A percentile compares a stretch with the other conserved stretches of the same genome.
phyloP scores from a whole-genome alignment of 73 alveolate genomes.

The Paramecium primaurelia region DNA sequence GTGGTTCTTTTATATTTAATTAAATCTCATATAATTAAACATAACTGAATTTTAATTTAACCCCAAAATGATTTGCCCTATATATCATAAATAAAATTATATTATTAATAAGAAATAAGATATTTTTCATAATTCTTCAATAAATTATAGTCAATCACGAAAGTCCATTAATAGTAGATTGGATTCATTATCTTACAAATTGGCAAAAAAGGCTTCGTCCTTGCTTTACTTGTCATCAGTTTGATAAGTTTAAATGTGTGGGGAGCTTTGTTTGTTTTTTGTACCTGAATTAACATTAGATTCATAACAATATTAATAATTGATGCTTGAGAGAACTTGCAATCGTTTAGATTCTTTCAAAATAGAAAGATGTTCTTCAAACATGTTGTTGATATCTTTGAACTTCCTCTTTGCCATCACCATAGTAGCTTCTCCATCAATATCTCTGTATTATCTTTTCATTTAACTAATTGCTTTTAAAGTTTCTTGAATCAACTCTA shows the following conservation, averaged over 20 bases:
- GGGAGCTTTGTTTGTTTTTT: not conserved
- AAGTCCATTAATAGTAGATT: not conserved
- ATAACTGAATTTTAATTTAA: no score
- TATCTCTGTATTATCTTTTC: constrained; percentile 15
- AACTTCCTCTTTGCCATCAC: constrained; percentile 10
- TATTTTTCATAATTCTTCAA: not conserved
- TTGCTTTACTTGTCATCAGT: not conserved
- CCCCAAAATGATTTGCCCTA: not conserved
- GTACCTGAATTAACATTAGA: not conserved
- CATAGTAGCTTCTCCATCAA: constrained; percentile 37
- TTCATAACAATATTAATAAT: not conserved
- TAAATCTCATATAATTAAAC: no score
- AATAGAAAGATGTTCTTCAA: not conserved
- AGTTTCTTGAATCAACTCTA: not conserved
- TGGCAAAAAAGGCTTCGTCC: constrained; percentile 1
- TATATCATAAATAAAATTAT: not conserved
- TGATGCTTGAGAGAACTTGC: not conserved
- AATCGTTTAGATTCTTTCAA: not conserved
- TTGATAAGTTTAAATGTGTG: not conserved
- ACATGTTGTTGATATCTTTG: not conserved
- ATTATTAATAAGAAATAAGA: not conserved
- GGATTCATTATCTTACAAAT: not conserved
- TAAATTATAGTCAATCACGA: not conserved
- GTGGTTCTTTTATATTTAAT: no score
- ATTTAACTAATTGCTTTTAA: not conserved